These are phyloP conservation scores for Picochlorum sp. DNA, from an alignment of 139 green algal species.

Conservation along the genomic window DNA sequence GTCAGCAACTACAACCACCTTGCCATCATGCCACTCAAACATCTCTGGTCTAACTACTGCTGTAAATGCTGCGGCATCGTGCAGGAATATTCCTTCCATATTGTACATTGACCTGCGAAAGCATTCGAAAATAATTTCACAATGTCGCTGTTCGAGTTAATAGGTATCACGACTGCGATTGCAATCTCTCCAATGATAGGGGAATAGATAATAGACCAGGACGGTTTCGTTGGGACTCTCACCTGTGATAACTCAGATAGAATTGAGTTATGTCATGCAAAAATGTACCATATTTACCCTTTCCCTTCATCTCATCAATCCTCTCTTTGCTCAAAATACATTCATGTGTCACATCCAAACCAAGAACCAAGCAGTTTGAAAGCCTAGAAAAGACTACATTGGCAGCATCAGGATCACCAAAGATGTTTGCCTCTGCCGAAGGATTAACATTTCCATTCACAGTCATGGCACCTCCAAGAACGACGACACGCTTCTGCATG, in stretches of 20 bases:
- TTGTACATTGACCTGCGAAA: constrained; percentile 33
- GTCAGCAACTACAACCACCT: constrained; percentile 43
- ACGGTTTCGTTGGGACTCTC: no score
- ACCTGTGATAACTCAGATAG: constrained; percentile 56
- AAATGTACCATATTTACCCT: constrained; percentile 45
- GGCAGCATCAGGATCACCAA: constrained; percentile 59
- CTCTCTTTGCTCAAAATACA: constrained; percentile 29
- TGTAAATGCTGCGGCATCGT: constrained; percentile 57
- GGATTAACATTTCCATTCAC: constrained; percentile 80
- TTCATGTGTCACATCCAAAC: constrained; percentile 57
- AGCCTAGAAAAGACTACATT: constrained; percentile 48
- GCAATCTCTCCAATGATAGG: neutral
- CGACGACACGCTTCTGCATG: constrained; percentile 37
- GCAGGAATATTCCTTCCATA: constrained; percentile 43
- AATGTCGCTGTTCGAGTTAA: neutral
- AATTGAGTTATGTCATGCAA: constrained; percentile 47
- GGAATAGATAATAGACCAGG: neutral
- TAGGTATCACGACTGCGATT: neutral
- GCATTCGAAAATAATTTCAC: no score
- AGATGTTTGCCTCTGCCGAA: constrained; percentile 67
- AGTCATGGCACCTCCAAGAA: constrained; percentile 73
- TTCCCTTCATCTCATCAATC: constrained; percentile 26
- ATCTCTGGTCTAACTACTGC: constrained; percentile 45
- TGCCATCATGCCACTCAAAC: constrained; percentile 50
- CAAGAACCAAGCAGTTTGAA: constrained; percentile 28